Base-by-base conservation (phyloP, 129 eudicot species). In the Helichrysum umbraculigerum region DNA sequence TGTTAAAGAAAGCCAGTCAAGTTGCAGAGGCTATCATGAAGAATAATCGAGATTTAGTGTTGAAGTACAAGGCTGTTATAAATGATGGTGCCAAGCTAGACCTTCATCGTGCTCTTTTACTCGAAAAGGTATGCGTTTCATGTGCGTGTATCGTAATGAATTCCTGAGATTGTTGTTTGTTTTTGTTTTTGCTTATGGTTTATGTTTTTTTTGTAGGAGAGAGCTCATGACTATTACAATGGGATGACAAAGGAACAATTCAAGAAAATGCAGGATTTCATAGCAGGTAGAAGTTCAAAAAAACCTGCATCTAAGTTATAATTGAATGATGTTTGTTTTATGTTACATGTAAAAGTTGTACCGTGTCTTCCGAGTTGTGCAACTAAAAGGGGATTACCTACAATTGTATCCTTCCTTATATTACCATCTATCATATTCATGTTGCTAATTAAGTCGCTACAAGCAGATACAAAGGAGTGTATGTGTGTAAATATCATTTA, bases 201-300 rank as follows among this genome's bases (percentile, higher is more conserved):
- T 57, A 22, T 29, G 30, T 37, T 29, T 72, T 3, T 25, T 60
- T 21, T 47, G 66, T 74, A 95, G 99, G 96, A 87, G 83, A 89
- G 99, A 88, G 99, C 92, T 35, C 94, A 95, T 70, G 93, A 80
- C 7, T 95, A 95, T 83, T 95, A 95, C 37, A 82, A 85, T 73
- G 96, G 96, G 63, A 95, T 95, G 99, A 91, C 94, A 15, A 91
- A 91, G 85, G 99, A 89, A 77, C 97, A 91, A 85, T 95, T 95
- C 81, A 86, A 91, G 89, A 87, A 89, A 82, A 95, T 95, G 99
- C 97, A 95, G 81, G 96, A 89, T 34, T 95, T 89, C 72, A 91
- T 95, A 81, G 87, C 97, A 20, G 85, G 90, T 25, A 86, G 99
- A 72, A 80, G 87, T 81, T 82, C 96, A 15, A 83, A 83, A 63